Base-by-base conservation (phyloP, 2,329 filamentous ascomycete species). In the Bertia moriformis region DNA sequence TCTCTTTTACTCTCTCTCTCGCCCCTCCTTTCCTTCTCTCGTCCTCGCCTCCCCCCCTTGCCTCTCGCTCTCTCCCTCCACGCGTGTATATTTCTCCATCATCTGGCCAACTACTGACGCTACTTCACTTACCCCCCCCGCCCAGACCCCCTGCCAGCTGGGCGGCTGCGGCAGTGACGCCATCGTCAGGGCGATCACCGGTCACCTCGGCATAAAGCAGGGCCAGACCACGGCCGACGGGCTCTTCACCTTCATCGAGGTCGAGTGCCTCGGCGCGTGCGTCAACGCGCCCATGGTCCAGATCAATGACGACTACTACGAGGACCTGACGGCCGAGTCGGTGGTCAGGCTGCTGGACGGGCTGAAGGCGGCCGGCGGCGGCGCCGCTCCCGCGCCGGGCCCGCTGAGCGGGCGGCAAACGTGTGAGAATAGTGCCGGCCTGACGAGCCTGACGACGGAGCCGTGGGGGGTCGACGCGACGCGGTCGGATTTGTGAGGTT, bases 301-400 rank as follows among this genome's bases (percentile, higher is more conserved):
- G 71, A 95, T 98, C 70, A 98, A 98, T 67, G 91, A 98, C 64
- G 89, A 98, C 63, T 98, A 87, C 73, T 98, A 96, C 72, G 91
- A 98, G 68, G 91, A 98, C 55, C 73, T 98, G 49, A 98, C 91
- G 18, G 87, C 89, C 51, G 87, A 95, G 60, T 82, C 82, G 19
- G 86, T 79, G 39, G 78, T 83, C 56, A 64, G 78, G 48, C 73
- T 98, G 39, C 73, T 98, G 47, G 78, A 79, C 49, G 85, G 84
- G 14, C 71, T 98, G 45, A 81, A 83, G 66, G 54, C 52, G 38
- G 58, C 55, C 40, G 61, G 62, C 41, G 61, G 61, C 41, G 65
- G 69, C 41, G 59, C 62, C 7, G 50, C 22, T n/a, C 88, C 88
- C 32, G 67, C 74, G 41, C 79, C 88, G 1, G 91, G 91, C 4